These are phyloP conservation scores for Aspergillus sclerotiicarbonarius DNA, from an alignment of 495 filamentous ascomycete species.

Conservation along the genomic window DNA sequence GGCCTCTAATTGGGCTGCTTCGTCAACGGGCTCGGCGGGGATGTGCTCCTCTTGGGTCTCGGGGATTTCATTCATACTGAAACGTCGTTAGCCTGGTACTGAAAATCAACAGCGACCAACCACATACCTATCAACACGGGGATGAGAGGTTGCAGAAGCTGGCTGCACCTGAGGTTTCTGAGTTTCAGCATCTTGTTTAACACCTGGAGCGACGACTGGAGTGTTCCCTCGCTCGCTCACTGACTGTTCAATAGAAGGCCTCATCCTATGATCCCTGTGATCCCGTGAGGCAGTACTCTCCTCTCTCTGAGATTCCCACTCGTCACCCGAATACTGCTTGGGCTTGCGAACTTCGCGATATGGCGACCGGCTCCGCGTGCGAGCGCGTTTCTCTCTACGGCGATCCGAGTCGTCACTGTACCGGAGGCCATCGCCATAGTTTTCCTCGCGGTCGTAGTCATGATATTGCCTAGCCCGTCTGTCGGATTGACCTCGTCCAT, in stretches of 20 bases:
- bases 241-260: constrained; percentile 56
- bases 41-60: constrained; percentile 29
- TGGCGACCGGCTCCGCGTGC: constrained; percentile 63
- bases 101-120: not conserved
- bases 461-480: constrained; percentile 53
- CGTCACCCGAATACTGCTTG: constrained; percentile 42
- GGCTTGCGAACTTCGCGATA: constrained; percentile 43
- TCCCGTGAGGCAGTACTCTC: constrained; percentile 19
- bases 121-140: constrained; percentile 44
- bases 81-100: constrained; percentile 1
- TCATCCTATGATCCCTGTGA: constrained; percentile 28
- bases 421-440: constrained; percentile 42
- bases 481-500: constrained; percentile 26
- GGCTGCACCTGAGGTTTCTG: constrained; percentile 59
- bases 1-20: constrained; percentile 79
- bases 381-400: constrained; percentile 58
- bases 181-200: constrained; percentile 66
- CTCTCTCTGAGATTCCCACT: constrained; percentile 27
- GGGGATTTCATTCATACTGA: constrained; percentile 14
- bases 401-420: constrained; percentile 62
- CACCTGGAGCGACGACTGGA: constrained; percentile 53
- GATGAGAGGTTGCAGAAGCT: constrained; percentile 27
- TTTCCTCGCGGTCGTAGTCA: constrained; percentile 63
- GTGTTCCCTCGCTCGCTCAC: constrained; percentile 65
- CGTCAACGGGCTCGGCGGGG: constrained; percentile 58